Base-by-base conservation (phyloP, 805 yeast species). In the Isabelozyma pseudorhagii region DNA sequence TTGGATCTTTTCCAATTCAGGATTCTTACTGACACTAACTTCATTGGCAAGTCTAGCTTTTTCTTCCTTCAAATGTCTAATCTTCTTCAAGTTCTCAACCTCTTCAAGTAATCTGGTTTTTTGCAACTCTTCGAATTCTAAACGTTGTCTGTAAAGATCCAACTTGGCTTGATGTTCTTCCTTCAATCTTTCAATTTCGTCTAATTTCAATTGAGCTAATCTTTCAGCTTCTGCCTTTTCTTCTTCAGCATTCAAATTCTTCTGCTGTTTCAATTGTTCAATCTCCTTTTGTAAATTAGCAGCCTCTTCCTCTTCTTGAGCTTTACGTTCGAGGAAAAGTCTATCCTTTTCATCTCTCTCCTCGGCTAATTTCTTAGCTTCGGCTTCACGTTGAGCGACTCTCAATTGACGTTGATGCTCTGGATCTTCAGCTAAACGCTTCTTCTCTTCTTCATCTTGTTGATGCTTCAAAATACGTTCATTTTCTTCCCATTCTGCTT, bases 111-210 rank as follows among this genome's bases (percentile, higher is more conserved):
- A 62, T 52, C 72, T 66, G 43, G 58, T 54, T 56, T 63, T 66
- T 57, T 74, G 73, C 47, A 67, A 64, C 55, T 71, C 76, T 54
- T 69, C 74, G 45, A 66, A 62, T 45, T 66, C 68, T 51, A 68
- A 60, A 50, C 62, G 60, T 42, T 64, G 54, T 46, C 62, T 60
- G 50, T 58, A 67, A 46, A 69, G 61, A 48, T 50, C 59, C 52
- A 66, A 52, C 53, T 64, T 63, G 27, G 61, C 72, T 27, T 61
- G 65, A 50, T 69, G 73, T 52, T 69, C 74, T 41, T 55, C 59
- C 53, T 64, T 64, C 57, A 66, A 66, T 53, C 55, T 64, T 54
- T 68, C 68, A 52, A 65, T 66, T 45, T 68, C 71, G 28, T 58
- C 64, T 48, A 62, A 64, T 52, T 64, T 69, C 29, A 55, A 54